Evolutionary conservation across 106 monocot species (phyloP).

Genomic region (Dioscorea dumetorum): DNA sequence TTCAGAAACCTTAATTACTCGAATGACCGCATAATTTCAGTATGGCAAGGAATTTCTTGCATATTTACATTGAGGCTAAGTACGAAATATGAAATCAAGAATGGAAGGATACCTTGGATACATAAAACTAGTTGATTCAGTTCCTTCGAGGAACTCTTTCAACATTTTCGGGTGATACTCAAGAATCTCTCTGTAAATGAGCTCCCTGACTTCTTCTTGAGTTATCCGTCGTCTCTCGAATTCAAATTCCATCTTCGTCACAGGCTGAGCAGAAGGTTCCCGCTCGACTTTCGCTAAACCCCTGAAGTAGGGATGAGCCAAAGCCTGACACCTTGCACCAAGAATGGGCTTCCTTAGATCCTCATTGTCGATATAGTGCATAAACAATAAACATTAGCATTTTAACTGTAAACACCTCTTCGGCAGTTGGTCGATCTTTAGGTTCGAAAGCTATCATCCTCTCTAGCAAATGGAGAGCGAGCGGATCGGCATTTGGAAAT

Average conservation of each 20-base stretch:
- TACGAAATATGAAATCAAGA: no score
- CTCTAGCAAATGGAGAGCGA: constrained; percentile 79
- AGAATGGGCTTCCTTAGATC: constrained; percentile 28
- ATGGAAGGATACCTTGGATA: constrained; percentile 61
- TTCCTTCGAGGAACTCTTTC: constrained; percentile 72
- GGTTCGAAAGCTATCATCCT: constrained; percentile 89
- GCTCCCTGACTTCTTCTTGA: constrained; percentile 87
- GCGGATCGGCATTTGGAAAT: constrained; percentile 88
- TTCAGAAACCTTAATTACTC: no score
- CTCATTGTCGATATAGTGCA: not conserved
- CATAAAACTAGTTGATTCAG: constrained; percentile 68
- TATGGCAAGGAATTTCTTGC: no score
- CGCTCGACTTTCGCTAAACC: constrained; percentile 82
- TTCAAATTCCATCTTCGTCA: constrained; percentile 92
- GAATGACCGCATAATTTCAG: no score
- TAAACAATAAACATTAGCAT: not conserved
- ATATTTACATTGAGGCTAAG: no score
- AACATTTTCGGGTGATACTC: constrained; percentile 86
- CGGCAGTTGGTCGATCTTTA: constrained; percentile 82
- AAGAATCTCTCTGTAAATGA: constrained; percentile 82
- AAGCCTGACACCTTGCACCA: constrained; percentile 49
- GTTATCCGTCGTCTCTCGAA: constrained; percentile 77
- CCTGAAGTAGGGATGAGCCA: constrained; percentile 91
- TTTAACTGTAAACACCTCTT: constrained; percentile 51
- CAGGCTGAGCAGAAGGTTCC: constrained; percentile 77